A percentile compares a stretch with the other conserved stretches of the same genome.
phyloP scores from a whole-genome alignment of 768 basidiomycete species.

The Lactarius indigo region DNA sequence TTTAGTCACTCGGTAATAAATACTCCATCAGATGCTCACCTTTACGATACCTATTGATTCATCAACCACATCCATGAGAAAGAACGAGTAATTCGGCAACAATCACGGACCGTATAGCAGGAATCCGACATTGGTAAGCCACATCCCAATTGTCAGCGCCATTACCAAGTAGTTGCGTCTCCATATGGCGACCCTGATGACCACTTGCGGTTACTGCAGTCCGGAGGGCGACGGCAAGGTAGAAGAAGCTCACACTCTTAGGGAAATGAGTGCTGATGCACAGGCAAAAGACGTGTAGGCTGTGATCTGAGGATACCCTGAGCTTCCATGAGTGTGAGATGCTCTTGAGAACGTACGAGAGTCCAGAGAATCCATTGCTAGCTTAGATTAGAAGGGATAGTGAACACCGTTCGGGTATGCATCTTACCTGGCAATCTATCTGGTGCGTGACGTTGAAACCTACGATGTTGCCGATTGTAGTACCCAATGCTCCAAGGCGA shows the following conservation, averaged over 20 bases:
- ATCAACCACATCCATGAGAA: neutral
- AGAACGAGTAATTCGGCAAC: neutral
- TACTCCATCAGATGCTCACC: neutral
- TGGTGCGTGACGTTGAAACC: neutral
- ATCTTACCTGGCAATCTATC: constrained; percentile 18
- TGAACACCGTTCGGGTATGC: neutral
- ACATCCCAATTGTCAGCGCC: neutral
- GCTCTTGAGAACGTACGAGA: constrained; percentile 7
- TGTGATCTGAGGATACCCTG: neutral
- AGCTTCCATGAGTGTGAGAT: neutral
- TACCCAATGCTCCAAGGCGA: constrained; percentile 4
- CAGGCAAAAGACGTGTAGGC: constrained; percentile 2
- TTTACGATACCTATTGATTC: neutral
- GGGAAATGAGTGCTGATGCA: constrained; percentile 10
- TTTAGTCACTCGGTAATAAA: neutral
- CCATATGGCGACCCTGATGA: constrained; percentile 12
- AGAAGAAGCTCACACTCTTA: constrained; percentile 10
- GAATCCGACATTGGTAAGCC: constrained; percentile 10
- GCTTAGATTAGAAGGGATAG: neutral
- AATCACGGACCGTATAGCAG: constrained; percentile 8
- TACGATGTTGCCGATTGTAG: constrained; percentile 1
- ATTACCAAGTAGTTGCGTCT: neutral
- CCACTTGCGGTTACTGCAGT: neutral
- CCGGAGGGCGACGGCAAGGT: neutral
- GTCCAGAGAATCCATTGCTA: constrained; percentile 1